Evolutionary conservation across 768 basidiomycete species (phyloP).

Genomic region (Suillus clintonianus): DNA sequence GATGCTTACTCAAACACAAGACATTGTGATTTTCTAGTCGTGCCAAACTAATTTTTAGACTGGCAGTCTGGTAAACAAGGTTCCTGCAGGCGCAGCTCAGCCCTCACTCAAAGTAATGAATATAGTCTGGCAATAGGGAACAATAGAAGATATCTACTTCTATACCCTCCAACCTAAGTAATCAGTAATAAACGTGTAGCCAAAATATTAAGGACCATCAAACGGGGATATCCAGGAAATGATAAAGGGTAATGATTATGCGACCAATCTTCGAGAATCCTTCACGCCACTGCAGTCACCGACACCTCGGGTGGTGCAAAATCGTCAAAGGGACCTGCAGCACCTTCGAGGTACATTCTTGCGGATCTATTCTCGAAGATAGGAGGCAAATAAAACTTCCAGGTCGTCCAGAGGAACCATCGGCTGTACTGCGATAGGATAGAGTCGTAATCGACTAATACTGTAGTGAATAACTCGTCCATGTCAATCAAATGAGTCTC

Average conservation of each 20-base stretch:
- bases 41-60: too few relatives aligned
- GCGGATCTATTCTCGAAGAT: slow-evolving; percentile 30
- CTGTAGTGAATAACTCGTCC: neutral
- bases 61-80: too few relatives aligned
- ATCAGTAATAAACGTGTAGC: too few relatives aligned
- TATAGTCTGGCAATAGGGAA: too few relatives aligned
- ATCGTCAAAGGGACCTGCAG: slow-evolving; percentile 56
- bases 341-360: slow-evolving; percentile 44
- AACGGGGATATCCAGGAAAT: neutral
- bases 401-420: slow-evolving; percentile 73
- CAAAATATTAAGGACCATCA: neutral
- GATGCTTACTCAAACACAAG: too few relatives aligned
- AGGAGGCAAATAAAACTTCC: slow-evolving; percentile 58
- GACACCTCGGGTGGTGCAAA: slow-evolving; percentile 29
- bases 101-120: too few relatives aligned
- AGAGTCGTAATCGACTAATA: slow-evolving; percentile 66
- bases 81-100: too few relatives aligned
- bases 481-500: slow-evolving; percentile 17
- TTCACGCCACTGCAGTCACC: slow-evolving; percentile 16
- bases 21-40: too few relatives aligned
- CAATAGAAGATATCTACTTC: too few relatives aligned
- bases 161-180: too few relatives aligned
- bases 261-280: neutral
- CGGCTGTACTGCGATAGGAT: slow-evolving; percentile 63
- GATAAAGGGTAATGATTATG: neutral